Conservation (phyloP, 192 early-diverging fungal species). For the Phycomyces nitens region DNA sequence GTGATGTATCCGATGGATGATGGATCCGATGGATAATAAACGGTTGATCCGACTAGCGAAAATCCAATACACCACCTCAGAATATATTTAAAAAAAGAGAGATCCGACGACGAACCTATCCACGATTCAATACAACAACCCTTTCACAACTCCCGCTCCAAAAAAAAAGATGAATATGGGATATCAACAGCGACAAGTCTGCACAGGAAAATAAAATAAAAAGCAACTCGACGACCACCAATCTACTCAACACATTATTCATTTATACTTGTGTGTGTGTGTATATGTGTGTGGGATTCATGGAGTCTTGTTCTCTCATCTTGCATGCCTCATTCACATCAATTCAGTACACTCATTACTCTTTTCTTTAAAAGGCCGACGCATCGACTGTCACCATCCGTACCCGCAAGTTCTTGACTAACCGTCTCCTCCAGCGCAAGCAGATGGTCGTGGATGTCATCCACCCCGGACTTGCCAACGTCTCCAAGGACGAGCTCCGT, state of each 20-base stretch:
- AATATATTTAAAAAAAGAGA: no score
- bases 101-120: background rate
- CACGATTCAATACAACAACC: background rate
- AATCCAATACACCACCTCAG: no score
- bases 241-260: no score
- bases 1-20: background rate
- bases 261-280: background rate
- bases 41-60: no score
- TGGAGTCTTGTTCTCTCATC: no score
- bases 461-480: constrained; percentile 90
- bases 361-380: constrained; percentile 63
- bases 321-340: no score
- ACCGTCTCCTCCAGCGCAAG: constrained; percentile 95
- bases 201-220: background rate
- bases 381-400: constrained; percentile 86
- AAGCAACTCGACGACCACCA: background rate
- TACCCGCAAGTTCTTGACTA: constrained; percentile 99
- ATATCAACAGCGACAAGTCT: no score
- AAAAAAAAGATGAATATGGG: background rate
- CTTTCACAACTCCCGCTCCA: background rate
- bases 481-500: constrained; percentile 89
- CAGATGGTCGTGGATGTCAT: constrained; percentile 97
- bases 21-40: background rate
- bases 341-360: background rate
- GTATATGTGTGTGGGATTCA: background rate